phyloP scores from a whole-genome alignment of 2,329 filamentous ascomycete genomes.

The Septoria linicola region DNA sequence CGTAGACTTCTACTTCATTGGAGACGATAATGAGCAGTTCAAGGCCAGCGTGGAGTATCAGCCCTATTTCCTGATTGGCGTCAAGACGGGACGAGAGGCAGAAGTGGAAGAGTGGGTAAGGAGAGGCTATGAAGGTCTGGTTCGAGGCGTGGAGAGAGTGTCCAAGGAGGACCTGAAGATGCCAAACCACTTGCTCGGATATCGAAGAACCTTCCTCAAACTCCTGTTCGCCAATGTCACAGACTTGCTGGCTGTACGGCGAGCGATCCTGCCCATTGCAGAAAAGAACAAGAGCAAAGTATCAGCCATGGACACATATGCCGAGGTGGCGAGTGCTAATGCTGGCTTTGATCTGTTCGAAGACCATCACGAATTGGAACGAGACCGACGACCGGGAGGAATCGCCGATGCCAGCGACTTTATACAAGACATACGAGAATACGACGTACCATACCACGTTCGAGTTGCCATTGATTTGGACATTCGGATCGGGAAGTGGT shows the following conservation, averaged over 20 bases:
- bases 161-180: slow-evolving; percentile 82
- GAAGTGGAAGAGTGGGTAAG: slow-evolving; percentile 95
- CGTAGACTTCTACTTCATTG: slow-evolving; percentile 96
- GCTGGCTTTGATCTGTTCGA: slow-evolving; percentile 95
- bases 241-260: slow-evolving; percentile 81
- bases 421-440: slow-evolving; percentile 97
- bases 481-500: slow-evolving; percentile 96
- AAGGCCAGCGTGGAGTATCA: slow-evolving; percentile 96
- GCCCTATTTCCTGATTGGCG: slow-evolving; percentile 91
- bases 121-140: slow-evolving; percentile 75
- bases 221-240: slow-evolving; percentile 83
- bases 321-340: slow-evolving; percentile 85
- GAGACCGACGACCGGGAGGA: slow-evolving; percentile 72
- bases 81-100: slow-evolving; percentile 80
- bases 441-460: slow-evolving; percentile 98
- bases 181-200: slow-evolving; percentile 91
- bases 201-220: slow-evolving; percentile 83
- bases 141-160: slow-evolving; percentile 73
- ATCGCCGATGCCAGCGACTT: slow-evolving; percentile 91
- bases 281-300: slow-evolving; percentile 96
- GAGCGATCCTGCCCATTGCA: slow-evolving; percentile 81
- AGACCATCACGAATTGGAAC: slow-evolving; percentile 61
- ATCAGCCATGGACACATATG: slow-evolving; percentile 97
- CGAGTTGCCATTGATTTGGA: slow-evolving; percentile 95
- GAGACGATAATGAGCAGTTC: slow-evolving; percentile 83